Base-by-base conservation (phyloP, 2,329 filamentous ascomycete species). In the Alternaria gansuensis region DNA sequence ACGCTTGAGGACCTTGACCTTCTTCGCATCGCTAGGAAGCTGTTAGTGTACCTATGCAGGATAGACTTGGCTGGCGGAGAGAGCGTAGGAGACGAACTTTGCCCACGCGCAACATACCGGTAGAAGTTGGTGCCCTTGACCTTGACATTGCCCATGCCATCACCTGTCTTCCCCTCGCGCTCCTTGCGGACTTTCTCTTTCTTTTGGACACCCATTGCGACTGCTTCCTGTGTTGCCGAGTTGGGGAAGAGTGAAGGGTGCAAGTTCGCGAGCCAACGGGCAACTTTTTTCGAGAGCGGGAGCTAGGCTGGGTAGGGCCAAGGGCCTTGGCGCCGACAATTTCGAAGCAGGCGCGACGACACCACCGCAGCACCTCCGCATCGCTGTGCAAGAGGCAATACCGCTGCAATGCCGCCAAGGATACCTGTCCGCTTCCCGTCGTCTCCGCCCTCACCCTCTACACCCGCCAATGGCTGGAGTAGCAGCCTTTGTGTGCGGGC, bases 101-200 rank as follows among this genome's bases (percentile, higher is more conserved):
- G 31, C 31, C 13, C 31, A 13, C 31, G 31, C 31, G 31, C 31
- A 40, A 40, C 58, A 11, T 69, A 68, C 68, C 68, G 88, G 83
- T 98, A 98, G 82, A 98, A 99, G 83, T 98, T 98, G 84, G 98
- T 94, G 81, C 95, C 95, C 82, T 99, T 99, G 71, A 88, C 84
- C 73, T 89, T 92, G 75, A 98, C 91, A 82, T 98, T 98, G 72
- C 82, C 88, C 87, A 97, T 92, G 77, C 92, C 92, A 87, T 95
- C 90, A 67, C 87, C 86, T 49, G 86, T 86, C 82, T 93, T 94
- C 69, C 92, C 92, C 85, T 97, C 88, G 78, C 93, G 90, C 82
- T 85, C 85, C 78, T 90, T 90, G 81, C 94, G 89, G 78, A 83
- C 86, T 65, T 88, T 88, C 81, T 98, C 94, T 81, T 97, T 97